Conservation (phyloP, 2,329 filamentous ascomycete species). For the Colletotrichum liaoningense region DNA sequence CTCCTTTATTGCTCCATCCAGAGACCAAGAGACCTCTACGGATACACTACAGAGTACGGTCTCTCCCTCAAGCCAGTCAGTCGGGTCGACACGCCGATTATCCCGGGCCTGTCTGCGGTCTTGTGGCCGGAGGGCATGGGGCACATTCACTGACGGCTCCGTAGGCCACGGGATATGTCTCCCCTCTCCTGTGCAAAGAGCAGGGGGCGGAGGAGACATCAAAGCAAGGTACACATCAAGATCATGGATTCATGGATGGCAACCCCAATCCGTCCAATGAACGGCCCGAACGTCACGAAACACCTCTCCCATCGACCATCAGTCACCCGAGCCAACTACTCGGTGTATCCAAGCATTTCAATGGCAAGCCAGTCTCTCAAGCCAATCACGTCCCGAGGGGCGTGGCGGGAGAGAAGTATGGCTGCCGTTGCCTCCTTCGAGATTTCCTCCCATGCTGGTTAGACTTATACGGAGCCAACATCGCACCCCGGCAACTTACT, state of each 20-base stretch:
- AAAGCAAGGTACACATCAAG: background rate
- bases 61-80: slow-evolving; percentile 7
- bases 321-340: background rate
- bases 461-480: slow-evolving; percentile 16
- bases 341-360: background rate
- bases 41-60: background rate
- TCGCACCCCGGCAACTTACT: background rate
- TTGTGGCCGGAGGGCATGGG: slow-evolving; percentile 6
- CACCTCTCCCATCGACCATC: background rate
- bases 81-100: slow-evolving; percentile 21
- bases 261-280: background rate
- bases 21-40: background rate
- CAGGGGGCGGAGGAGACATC: background rate
- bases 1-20: slow-evolving; percentile 12
- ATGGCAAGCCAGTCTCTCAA: background rate
- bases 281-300: background rate
- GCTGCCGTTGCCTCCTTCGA: slow-evolving; percentile 1
- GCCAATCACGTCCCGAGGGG: background rate
- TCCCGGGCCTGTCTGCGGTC: slow-evolving; percentile 12
- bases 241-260: background rate
- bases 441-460: slow-evolving; percentile 9
- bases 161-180: background rate
- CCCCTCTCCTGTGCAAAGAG: background rate
- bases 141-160: background rate
- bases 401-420: background rate